Evolutionary conservation across 2,329 filamentous ascomycete genomes (phyloP).

Genomic region (Dactylonectria macrodidyma): DNA sequence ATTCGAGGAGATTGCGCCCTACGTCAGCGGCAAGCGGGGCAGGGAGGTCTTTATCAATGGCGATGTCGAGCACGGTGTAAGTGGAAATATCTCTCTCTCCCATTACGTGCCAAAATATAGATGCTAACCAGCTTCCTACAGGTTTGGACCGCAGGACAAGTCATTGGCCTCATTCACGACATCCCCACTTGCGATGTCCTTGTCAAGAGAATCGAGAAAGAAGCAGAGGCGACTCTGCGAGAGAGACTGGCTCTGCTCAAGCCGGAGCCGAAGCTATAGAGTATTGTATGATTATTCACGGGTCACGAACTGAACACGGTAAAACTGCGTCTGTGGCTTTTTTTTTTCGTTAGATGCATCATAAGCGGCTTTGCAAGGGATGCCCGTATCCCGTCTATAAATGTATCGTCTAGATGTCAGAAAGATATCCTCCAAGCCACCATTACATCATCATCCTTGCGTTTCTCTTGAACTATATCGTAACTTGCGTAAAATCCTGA

Average conservation of each 20-base stretch:
- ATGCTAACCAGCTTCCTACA: constrained; percentile 54
- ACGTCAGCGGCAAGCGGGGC: constrained; percentile 91
- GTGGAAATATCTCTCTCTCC: constrained; percentile 52
- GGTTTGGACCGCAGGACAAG: constrained; percentile 98
- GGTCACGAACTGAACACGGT: constrained; percentile 16
- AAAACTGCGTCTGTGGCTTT: constrained; percentile 13
- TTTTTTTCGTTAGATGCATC: constrained; percentile 21
- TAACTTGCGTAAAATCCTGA: neutral
- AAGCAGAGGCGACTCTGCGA: constrained; percentile 77
- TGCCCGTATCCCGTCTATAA: constrained; percentile 25
- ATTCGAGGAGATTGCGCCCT: constrained; percentile 89
- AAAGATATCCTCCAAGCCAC: constrained; percentile 13
- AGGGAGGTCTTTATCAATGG: constrained; percentile 93
- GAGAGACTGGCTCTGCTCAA: constrained; percentile 71
- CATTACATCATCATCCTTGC: neutral
- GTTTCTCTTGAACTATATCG: neutral
- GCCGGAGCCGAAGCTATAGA: constrained; percentile 72
- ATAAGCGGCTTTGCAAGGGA: constrained; percentile 18
- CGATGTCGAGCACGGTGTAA: constrained; percentile 89
- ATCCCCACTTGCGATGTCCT: constrained; percentile 82
- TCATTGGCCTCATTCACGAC: constrained; percentile 90
- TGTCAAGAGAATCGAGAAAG: constrained; percentile 81
- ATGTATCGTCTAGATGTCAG: constrained; percentile 19
- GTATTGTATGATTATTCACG: constrained; percentile 26
- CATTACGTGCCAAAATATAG: constrained; percentile 17